phyloP scores from a whole-genome alignment of 345 rosid species.

The Bruguiera parviflora region DNA sequence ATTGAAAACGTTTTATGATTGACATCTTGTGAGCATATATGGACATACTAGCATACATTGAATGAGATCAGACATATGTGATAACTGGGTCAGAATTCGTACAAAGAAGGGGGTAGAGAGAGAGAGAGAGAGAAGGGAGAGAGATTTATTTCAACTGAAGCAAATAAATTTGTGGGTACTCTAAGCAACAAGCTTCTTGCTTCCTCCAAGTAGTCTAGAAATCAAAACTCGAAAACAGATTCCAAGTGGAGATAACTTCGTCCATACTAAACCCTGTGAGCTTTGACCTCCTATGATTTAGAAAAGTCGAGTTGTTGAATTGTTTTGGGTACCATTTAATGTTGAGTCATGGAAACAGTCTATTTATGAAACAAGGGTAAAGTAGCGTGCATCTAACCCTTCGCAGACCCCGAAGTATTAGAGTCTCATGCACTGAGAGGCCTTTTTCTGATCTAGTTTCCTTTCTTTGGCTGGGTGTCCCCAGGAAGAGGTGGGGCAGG shows the following conservation, averaged over 20 bases:
- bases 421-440: too few relatives aligned
- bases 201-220: neutral
- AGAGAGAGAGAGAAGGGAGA: neutral
- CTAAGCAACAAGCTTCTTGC: neutral
- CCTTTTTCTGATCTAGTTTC: too few relatives aligned
- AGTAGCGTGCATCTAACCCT: too few relatives aligned
- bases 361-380: too few relatives aligned
- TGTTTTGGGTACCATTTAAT: too few relatives aligned
- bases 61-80: neutral
- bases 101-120: too few relatives aligned
- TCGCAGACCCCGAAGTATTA: too few relatives aligned
- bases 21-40: neutral
- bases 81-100: too few relatives aligned
- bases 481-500: too few relatives aligned
- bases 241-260: neutral
- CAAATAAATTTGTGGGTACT: neutral
- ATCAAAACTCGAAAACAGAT: neutral
- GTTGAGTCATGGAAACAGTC: too few relatives aligned
- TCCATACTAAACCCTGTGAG: neutral
- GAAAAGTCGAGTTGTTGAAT: too few relatives aligned
- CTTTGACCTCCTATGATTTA: neutral
- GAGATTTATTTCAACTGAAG: neutral
- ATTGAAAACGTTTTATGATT: neutral
- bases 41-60: neutral
- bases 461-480: too few relatives aligned